Evolutionary conservation across 106 monocot genomes (phyloP).

Genomic region (Acorus calamus): DNA sequence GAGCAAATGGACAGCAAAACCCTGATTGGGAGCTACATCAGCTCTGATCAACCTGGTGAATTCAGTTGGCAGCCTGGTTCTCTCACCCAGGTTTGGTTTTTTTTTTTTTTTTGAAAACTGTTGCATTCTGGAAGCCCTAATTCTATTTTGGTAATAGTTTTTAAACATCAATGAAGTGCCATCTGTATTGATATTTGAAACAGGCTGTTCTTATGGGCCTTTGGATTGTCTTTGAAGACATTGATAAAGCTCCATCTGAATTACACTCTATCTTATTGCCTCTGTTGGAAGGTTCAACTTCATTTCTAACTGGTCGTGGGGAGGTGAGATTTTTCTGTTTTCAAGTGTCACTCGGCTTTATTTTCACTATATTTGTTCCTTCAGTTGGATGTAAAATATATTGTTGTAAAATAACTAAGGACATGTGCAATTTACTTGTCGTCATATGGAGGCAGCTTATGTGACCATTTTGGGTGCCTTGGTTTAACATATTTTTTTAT

Average conservation of each 20-base stretch:
- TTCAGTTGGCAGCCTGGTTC: conserved; percentile 96
- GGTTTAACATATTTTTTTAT: too few relatives aligned
- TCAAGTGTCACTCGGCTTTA: background rate
- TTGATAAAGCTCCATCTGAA: conserved; percentile 93
- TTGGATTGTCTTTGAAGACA: conserved; percentile 93
- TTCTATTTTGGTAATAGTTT: background rate
- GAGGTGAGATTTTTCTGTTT: conserved; percentile 35
- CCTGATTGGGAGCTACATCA: conserved; percentile 77
- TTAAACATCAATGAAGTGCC: background rate
- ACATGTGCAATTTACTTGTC: too few relatives aligned
- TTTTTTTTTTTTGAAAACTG: background rate
- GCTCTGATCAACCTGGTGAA: conserved; percentile 86
- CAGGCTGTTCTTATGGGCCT: conserved; percentile 72
- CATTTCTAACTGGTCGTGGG: conserved; percentile 66
- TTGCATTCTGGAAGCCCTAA: background rate
- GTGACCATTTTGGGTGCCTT: too few relatives aligned
- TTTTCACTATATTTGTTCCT: conserved; percentile 2
- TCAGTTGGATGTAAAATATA: too few relatives aligned
- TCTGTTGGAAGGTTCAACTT: conserved; percentile 77
- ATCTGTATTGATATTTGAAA: background rate
- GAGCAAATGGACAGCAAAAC: conserved; percentile 94
- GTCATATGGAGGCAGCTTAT: too few relatives aligned
- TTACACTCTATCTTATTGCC: conserved; percentile 77
- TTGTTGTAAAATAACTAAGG: too few relatives aligned
- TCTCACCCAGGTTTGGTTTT: conserved; percentile 68